Conservation (phyloP, 176 grass and related monocot genomes). For the Hsuehochloa calcarea region DNA sequence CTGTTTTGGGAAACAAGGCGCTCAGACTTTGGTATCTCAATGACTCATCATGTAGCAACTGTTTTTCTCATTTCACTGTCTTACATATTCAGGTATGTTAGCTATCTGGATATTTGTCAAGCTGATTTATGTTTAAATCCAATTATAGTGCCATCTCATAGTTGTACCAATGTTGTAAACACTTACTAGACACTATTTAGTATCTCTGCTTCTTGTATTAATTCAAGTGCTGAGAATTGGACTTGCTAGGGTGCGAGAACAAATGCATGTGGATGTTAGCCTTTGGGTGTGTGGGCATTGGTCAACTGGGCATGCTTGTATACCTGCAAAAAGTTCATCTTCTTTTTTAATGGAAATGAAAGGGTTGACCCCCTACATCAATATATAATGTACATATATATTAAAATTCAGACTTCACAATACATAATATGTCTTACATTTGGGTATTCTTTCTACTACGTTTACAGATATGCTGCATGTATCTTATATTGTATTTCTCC, state of each 20-base stretch:
- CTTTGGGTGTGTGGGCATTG: background rate
- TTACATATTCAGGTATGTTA: slow-evolving; percentile 77
- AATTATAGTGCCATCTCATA: background rate
- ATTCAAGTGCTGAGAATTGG: background rate
- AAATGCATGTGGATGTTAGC: slow-evolving; percentile 14
- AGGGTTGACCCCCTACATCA: background rate
- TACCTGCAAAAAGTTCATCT: background rate
- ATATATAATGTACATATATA: background rate
- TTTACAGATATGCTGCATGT: background rate
- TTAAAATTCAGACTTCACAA: slow-evolving; percentile 14
- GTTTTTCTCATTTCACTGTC: slow-evolving; percentile 69
- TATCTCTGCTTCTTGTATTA: background rate
- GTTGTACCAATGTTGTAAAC: background rate
- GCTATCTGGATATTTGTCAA: slow-evolving; percentile 11
- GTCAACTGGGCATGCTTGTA: background rate
- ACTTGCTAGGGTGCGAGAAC: background rate
- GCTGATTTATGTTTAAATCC: background rate
- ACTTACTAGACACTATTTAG: background rate
- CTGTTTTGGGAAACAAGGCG: slow-evolving; percentile 83
- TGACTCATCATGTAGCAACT: no score
- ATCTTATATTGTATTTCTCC: background rate
- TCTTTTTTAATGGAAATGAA: background rate
- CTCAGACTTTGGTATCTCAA: slow-evolving; percentile 64
- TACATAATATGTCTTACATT: background rate
- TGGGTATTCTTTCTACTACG: background rate